phyloP scores from a whole-genome alignment of 1,284 basidiomycete species.

The Irpex lacteus region DNA sequence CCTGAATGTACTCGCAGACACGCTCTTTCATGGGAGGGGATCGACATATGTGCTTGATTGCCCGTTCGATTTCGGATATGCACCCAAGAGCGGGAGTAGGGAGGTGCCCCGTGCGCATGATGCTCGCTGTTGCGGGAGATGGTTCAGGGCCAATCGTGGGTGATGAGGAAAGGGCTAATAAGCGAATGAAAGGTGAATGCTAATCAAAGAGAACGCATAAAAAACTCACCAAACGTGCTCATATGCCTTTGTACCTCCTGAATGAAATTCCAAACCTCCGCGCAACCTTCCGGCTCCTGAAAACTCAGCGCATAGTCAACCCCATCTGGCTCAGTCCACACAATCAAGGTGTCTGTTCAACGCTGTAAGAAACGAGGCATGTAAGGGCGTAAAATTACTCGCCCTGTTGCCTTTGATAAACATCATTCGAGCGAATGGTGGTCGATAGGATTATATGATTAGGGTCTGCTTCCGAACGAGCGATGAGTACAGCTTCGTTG shows the following conservation, averaged over 20 bases:
- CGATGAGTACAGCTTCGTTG: constrained; percentile 81
- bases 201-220: constrained; percentile 11
- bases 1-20: constrained; percentile 81
- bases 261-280: constrained; percentile 98
- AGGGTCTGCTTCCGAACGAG: constrained; percentile 75
- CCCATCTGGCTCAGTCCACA: constrained; percentile 97
- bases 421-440: constrained; percentile 77
- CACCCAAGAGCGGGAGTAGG: constrained; percentile 70
- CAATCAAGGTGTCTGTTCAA: constrained; percentile 87
- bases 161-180: constrained; percentile 48
- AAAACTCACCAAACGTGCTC: constrained; percentile 52
- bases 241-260: constrained; percentile 90
- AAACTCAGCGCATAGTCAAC: constrained; percentile 97
- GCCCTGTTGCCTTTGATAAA: constrained; percentile 94
- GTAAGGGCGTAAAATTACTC: constrained; percentile 26
- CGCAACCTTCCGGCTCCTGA: constrained; percentile 94
- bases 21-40: constrained; percentile 71
- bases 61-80: constrained; percentile 73
- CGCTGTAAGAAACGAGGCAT: constrained; percentile 2
- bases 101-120: constrained; percentile 64
- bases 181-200: constrained; percentile 8
- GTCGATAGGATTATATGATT: constrained; percentile 72
- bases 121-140: constrained; percentile 56
- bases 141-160: constrained; percentile 55
- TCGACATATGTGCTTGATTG: constrained; percentile 68